Evolutionary conservation across 176 grass and related monocot species (phyloP), one percentile per base, ranked within the genome.

Genomic region (Themeda triandra): DNA sequence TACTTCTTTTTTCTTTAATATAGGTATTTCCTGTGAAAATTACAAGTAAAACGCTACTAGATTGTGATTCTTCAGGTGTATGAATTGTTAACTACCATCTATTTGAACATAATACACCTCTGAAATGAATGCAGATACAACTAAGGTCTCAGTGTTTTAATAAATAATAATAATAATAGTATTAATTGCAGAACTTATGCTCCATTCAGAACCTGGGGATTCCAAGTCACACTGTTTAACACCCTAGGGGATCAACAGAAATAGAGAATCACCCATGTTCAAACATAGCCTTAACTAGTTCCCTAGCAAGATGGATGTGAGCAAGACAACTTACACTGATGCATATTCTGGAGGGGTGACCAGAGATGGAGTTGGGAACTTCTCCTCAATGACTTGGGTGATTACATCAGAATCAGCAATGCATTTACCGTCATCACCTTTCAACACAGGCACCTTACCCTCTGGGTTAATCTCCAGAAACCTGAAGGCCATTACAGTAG

Each of bases 341-440:
- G 92, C 83, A 74, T 90, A 93, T 58, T 98, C 88, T 27, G 90
- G 74, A 71, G 90, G 88, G 44, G 92, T 91, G 12, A 86, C 88
- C 83, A 98, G 87, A 78, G 90, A 84, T 7, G 95, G 95, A 33
- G 76, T 66, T 17, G 88, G 95, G 82, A 84, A 93, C 66, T 94
- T 93, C 81, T 98, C 88, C 83, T 98, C 95, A 32, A 98, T 91
- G 33, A 93, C 44, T 82, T 87, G 90, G 53, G 88, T 87, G 73
- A 98, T 95, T 21, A 93, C 90, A 79, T 98, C 95, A 27, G 95
- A 98, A 82, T 95, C 95, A 39, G 79, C 75, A 91, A 95, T 81
- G 90, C 92, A 95, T 71, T 93, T 88, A 19, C 76, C 92, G 54
- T 98, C 88, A 42, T 77, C 92, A 56, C 81, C 28, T 30, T 95